Base-by-base conservation (phyloP, 768 basidiomycete genomes). In the Mycena crocata region DNA sequence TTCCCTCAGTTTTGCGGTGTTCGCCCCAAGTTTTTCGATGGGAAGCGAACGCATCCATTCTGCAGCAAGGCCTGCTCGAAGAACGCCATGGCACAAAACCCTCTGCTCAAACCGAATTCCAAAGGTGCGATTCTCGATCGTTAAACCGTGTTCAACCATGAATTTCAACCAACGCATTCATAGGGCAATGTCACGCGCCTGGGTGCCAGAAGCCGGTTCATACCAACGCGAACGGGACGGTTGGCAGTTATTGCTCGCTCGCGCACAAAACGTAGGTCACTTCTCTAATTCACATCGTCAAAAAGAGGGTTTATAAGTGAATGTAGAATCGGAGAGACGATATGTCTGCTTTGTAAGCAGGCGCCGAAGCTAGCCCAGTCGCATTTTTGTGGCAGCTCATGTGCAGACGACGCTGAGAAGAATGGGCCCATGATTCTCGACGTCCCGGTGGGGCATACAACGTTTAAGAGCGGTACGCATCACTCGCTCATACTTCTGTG, bases 51-150 rank as follows among this genome's bases (percentile, higher is more conserved):
- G 2, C 89, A 90, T 75, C 83, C 87, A 17, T 91, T 84, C 73
- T 91, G 90, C 71, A 79, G 88, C 72, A 90, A 87, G 71, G 83
- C 87, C 13, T 91, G 90, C 70, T 88, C 89, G 5, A 83, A 83
- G 70, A 84, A 80, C 56, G 82, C 85, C 6, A 77, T 73, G 58
- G 74, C 68, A 15, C 61, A 64, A 45, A 55, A 55, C 46, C 62
- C 69, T 30, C 50, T 60, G 67, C 69, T 57, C 35, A 67, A 66
- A 52, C 44, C 66, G 24, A 66, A 61, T 48, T 56, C 66, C 23
- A 74, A 72, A 70, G 77, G 74, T 75, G 52, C 45, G 56, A 17
- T 31, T 40, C 10, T 35, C 45, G 14, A 45, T 59, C 52, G 35
- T 19, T 42, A n/a, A 46, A 50, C 30, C n/a, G 52, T 31, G 1